Conservation (phyloP, 495 filamentous ascomycete genomes). For the Penicillium paxilli region DNA sequence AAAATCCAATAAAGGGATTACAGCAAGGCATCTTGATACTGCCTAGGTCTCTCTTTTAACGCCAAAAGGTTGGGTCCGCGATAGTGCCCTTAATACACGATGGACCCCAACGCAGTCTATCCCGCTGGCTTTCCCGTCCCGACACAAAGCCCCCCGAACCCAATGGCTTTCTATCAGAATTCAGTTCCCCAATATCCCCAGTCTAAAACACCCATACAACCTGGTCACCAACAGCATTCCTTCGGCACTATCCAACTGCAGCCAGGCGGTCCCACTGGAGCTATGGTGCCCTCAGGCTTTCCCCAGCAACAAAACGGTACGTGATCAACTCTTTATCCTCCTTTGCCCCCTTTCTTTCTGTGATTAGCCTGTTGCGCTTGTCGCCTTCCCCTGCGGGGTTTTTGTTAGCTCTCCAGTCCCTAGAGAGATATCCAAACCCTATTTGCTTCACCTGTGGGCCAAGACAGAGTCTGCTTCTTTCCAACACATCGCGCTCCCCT, state of each 20-base stretch:
- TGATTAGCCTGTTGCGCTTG: conserved; percentile 3
- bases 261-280: conserved; percentile 40
- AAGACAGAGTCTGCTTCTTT: neutral
- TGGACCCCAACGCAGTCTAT: conserved; percentile 48
- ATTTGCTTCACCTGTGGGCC: neutral
- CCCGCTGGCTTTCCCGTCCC: conserved; percentile 41
- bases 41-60: conserved; percentile 6
- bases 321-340: conserved; percentile 17
- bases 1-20: conserved; percentile 12
- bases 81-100: conserved; percentile 28
- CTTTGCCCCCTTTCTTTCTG: conserved; percentile 15
- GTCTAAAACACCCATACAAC: conserved; percentile 33
- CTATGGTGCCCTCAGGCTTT: conserved; percentile 44
- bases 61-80: conserved; percentile 8
- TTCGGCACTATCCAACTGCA: conserved; percentile 45
- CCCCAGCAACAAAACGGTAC: conserved; percentile 42
- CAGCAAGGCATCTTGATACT: conserved; percentile 11
- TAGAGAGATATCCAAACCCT: neutral
- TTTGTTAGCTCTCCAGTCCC: neutral
- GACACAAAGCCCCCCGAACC: conserved; percentile 38
- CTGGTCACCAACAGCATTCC: conserved; percentile 34
- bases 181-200: conserved; percentile 40
- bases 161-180: conserved; percentile 45
- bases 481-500: neutral
- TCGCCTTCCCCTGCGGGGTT: conserved; percentile 9